These are phyloP conservation scores for Rubia peregrina DNA, from an alignment of 305 asterid genomes.

Conservation along the genomic window DNA sequence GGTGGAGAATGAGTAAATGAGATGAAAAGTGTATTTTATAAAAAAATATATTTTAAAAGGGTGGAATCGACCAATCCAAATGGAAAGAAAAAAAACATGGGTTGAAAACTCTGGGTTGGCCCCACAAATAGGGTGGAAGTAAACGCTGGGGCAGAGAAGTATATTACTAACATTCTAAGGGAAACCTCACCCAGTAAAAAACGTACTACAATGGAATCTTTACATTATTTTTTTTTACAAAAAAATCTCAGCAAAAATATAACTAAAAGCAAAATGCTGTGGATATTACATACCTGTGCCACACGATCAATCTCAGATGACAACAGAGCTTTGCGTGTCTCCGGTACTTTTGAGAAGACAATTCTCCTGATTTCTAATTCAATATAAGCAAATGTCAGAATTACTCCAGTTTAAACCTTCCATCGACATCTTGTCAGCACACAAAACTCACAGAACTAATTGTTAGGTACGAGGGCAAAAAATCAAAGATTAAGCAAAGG, in stretches of 20 bases:
- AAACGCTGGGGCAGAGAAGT: no score
- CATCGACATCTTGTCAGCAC: background rate
- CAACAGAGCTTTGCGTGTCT: slow-evolving; percentile 65
- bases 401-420: background rate
- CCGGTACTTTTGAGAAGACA: slow-evolving; percentile 83
- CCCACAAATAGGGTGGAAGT: no score
- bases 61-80: background rate
- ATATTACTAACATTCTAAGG: no score
- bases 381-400: background rate
- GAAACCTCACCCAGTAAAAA: background rate
- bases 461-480: background rate
- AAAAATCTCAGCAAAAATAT: background rate
- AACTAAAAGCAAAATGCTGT: background rate
- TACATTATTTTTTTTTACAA: background rate
- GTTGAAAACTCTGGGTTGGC: no score
- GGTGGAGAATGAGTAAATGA: background rate
- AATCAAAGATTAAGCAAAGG: background rate
- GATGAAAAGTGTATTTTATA: background rate
- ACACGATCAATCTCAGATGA: slow-evolving; percentile 82
- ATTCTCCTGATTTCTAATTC: slow-evolving; percentile 65
- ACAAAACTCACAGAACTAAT: background rate
- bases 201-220: background rate
- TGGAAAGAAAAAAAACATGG: background rate
- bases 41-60: background rate
- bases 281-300: slow-evolving; percentile 51